These are phyloP conservation scores for Trichoderma atrobrunneum DNA, from an alignment of 2,329 filamentous ascomycete genomes.

Conservation along the genomic window DNA sequence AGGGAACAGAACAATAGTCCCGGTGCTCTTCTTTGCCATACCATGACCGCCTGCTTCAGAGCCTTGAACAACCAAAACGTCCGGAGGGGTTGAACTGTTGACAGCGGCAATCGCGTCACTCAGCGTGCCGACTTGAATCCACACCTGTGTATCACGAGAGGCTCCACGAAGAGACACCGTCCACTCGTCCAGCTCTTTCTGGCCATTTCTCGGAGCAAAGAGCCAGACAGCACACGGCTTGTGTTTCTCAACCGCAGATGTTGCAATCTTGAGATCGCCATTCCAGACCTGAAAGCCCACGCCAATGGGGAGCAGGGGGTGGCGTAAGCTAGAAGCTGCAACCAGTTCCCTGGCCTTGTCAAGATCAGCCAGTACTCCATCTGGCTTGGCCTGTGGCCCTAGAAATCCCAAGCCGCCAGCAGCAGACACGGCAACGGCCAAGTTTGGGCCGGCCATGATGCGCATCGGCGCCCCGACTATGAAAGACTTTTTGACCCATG, in stretches of 20 bases:
- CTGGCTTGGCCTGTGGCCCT: conserved; percentile 37
- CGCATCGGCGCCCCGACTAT: conserved; percentile 68
- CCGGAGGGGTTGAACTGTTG: conserved; percentile 36
- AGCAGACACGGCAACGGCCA: conserved; percentile 64
- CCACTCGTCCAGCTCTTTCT: conserved; percentile 43
- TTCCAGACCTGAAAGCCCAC: conserved; percentile 49
- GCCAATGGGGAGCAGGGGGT: conserved; percentile 37
- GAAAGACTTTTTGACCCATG: conserved; percentile 42
- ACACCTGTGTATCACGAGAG: conserved; percentile 44
- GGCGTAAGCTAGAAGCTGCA: conserved; percentile 20
- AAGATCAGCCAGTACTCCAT: conserved; percentile 32
- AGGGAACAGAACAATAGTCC: conserved; percentile 48
- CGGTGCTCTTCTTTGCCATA: conserved; percentile 40
- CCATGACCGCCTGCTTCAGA: conserved; percentile 55
- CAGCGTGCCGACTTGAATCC: conserved; percentile 52
- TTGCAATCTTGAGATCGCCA: conserved; percentile 35
- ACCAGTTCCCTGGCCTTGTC: conserved; percentile 28
- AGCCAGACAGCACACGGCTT: conserved; percentile 46
- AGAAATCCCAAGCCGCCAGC: conserved; percentile 65
- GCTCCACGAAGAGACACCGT: conserved; percentile 40
- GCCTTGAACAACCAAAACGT: conserved; percentile 53
- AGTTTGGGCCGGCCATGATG: conserved; percentile 51
- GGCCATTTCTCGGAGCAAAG: conserved; percentile 41
- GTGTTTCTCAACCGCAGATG: conserved; percentile 30
- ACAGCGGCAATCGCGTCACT: conserved; percentile 45